phyloP scores from a whole-genome alignment of 1,139 yeast species.

The Geotrichum siamense region DNA sequence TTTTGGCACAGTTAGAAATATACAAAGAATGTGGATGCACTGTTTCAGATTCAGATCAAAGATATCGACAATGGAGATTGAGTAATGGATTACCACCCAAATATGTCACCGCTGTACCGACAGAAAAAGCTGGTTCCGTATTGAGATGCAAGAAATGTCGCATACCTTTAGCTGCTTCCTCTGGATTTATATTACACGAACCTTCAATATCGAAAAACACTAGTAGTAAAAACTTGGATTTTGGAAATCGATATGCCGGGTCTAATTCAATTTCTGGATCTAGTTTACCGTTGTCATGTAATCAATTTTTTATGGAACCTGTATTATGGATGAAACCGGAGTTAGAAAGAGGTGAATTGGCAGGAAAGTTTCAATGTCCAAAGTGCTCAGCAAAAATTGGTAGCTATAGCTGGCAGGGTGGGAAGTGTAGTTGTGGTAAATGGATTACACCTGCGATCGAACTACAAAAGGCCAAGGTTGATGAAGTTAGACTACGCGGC shows the following conservation, averaged over 20 bases:
- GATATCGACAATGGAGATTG: slow-evolving; percentile 46
- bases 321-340: slow-evolving; percentile 85
- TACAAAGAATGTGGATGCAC: slow-evolving; percentile 47
- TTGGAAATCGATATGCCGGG: slow-evolving; percentile 23
- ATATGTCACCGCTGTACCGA: slow-evolving; percentile 4
- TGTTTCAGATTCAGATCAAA: slow-evolving; percentile 35
- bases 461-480: slow-evolving; percentile 73
- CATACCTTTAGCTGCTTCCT: slow-evolving; percentile 4
- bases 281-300: slow-evolving; percentile 62
- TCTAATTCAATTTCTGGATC: slow-evolving; percentile 32
- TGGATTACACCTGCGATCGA: slow-evolving; percentile 96
- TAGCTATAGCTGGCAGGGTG: slow-evolving; percentile 91
- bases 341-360: slow-evolving; percentile 57
- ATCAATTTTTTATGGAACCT: slow-evolving; percentile 86
- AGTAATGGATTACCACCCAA: slow-evolving; percentile 12
- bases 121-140: slow-evolving; percentile 27
- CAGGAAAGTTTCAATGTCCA: slow-evolving; percentile 82
- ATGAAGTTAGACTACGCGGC: slow-evolving; percentile 49
- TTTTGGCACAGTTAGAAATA: slow-evolving; percentile 59
- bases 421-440: slow-evolving; percentile 87
- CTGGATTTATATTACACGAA: slow-evolving; percentile 6
- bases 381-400: slow-evolving; percentile 71
- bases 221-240: neutral
- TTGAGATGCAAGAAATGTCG: slow-evolving; percentile 70
- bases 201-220: neutral